Conservation (phyloP, 495 filamentous ascomycete genomes). For the Neurospora sp. region DNA sequence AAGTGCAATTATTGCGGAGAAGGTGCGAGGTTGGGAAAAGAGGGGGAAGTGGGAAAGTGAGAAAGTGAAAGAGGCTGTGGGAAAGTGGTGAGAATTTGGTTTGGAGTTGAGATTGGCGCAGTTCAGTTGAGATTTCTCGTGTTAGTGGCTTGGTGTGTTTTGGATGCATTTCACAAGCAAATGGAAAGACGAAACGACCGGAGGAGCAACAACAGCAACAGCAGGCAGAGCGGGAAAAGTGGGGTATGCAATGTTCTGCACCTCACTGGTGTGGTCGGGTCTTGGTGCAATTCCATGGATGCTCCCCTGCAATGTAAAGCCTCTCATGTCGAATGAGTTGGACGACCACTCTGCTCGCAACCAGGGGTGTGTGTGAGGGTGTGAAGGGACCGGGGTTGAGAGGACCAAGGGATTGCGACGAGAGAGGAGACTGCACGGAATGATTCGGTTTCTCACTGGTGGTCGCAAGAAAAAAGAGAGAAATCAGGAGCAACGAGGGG, state of each 20-base stretch:
- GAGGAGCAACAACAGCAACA: not conserved
- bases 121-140: not conserved
- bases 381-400: not conserved
- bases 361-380: not conserved
- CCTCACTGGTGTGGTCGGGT: not conserved
- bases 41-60: constrained; percentile 4
- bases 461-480: not conserved
- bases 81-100: not conserved
- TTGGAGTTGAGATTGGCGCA: not conserved
- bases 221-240: constrained; percentile 8
- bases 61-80: constrained; percentile 4
- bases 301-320: not conserved
- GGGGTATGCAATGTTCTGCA: constrained; percentile 3
- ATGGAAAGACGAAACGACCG: not conserved
- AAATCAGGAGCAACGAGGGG: not conserved
- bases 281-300: not conserved
- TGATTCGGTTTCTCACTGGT: not conserved
- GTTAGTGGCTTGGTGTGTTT: not conserved
- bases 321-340: not conserved
- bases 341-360: not conserved
- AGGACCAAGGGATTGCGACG: constrained; percentile 6
- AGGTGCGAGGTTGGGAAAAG: not conserved
- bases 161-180: not conserved
- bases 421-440: not conserved
- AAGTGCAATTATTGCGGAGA: not conserved